phyloP scores from a whole-genome alignment of 2,329 filamentous ascomycete species.

The Xylariaceae sp. region DNA sequence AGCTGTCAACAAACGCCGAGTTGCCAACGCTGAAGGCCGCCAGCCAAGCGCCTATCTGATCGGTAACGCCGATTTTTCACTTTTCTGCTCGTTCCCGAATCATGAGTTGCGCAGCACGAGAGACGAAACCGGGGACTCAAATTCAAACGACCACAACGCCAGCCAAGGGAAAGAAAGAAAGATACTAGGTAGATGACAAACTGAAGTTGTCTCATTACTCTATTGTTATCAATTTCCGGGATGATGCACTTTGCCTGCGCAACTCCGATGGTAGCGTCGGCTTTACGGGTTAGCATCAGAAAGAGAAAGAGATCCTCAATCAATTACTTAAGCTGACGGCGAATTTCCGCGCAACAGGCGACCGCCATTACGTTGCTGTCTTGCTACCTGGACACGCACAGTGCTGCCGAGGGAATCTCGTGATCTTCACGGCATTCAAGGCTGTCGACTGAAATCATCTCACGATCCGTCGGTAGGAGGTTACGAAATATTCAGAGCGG shows the following conservation, averaged over 20 bases:
- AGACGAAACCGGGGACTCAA: background rate
- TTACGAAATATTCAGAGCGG: background rate
- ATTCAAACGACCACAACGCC: background rate
- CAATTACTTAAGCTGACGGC: background rate
- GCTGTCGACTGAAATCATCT: background rate
- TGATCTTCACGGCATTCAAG: no score
- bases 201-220: background rate
- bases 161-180: background rate
- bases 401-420: background rate
- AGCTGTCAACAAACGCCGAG: background rate
- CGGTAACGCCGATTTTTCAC: background rate
- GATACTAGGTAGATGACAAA: background rate
- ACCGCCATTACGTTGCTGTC: background rate
- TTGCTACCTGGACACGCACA: background rate
- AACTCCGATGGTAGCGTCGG: background rate
- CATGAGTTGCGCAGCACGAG: background rate
- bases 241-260: background rate
- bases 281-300: background rate
- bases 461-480: background rate
- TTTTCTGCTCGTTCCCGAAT: background rate
- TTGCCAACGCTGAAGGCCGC: background rate
- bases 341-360: background rate
- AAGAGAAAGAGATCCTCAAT: background rate
- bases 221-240: background rate
- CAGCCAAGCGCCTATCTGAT: background rate